Percentiles rank a stretch among this genome's conserved stretches.
phyloP scores from a whole-genome alignment of 1,139 yeast genomes.

The Eremothecium gossypii region DNA sequence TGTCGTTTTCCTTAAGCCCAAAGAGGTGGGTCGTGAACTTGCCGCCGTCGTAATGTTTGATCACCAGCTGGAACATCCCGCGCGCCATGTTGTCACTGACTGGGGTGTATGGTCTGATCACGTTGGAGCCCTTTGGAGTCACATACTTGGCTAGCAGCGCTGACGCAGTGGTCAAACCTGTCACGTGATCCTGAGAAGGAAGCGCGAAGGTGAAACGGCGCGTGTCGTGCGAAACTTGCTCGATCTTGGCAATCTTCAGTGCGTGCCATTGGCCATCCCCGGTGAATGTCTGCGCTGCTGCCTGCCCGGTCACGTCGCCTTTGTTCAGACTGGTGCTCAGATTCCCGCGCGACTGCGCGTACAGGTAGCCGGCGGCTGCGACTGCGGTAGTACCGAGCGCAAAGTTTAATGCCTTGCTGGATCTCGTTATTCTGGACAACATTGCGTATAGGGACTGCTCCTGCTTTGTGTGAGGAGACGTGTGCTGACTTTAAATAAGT shows the following conservation, averaged over 20 bases:
- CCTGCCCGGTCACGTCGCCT: slow-evolving; percentile 35
- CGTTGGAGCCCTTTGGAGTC: slow-evolving; percentile 77
- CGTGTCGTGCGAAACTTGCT: slow-evolving; percentile 49
- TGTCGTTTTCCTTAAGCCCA: slow-evolving; percentile 65
- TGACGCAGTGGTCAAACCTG: slow-evolving; percentile 80
- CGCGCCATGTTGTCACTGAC: slow-evolving; percentile 56
- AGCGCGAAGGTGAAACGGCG: slow-evolving; percentile 65
- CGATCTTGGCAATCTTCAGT: slow-evolving; percentile 47
- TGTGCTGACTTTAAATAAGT: too few species aligned
- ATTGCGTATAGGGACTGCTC: too few species aligned
- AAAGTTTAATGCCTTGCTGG: slow-evolving; percentile 23
- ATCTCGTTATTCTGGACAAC: slow-evolving; percentile 23
- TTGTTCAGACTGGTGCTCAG: slow-evolving; percentile 40
- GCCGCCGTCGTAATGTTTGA: slow-evolving; percentile 79
- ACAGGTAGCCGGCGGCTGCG: slow-evolving; percentile 42
- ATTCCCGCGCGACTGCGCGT: slow-evolving; percentile 32
- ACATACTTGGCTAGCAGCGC: slow-evolving; percentile 72
- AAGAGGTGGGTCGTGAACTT: slow-evolving; percentile 73
- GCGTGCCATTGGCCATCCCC: slow-evolving; percentile 78
- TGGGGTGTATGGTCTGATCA: slow-evolving; percentile 96
- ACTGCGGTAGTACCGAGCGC: slow-evolving; percentile 48
- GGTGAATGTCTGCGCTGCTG: slow-evolving; percentile 44
- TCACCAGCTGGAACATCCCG: slow-evolving; percentile 71
- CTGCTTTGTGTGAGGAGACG: too few species aligned
- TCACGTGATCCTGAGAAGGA: slow-evolving; percentile 53